Evolutionary conservation across 805 yeast genomes (phyloP), one percentile per base, ranked within the genome.

Genomic region (Candida sanyiensis): DNA sequence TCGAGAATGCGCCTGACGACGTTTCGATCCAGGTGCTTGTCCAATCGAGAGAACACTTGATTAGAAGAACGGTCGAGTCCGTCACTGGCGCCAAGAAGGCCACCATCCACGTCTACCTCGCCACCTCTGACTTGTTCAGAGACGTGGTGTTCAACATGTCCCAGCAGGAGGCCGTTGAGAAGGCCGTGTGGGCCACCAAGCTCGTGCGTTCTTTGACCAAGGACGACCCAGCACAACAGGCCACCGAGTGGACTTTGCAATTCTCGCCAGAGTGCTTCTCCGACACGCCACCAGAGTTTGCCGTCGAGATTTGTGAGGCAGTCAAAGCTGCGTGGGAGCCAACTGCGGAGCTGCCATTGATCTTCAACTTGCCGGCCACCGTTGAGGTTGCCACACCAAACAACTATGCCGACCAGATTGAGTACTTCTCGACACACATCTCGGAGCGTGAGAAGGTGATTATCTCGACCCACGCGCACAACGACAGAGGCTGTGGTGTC

Each of bases 401-500:
- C 60, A 70, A 78, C 31, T 82, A 82, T 51, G 90, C 90, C 38
- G 90, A 82, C 62, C 88, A 82, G 63, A 75, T 82, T 48, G 90
- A 82, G 61, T 82, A 80, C 53, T 82, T 82, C 61, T 71, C 78
- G 46, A 75, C 69, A 37, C 71, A 80, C 54, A 81, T 82, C 39
- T 57, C 76, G 37, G 85, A 82, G 55, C 73, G 89, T 59, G 87
- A 81, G 54, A 80, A 78, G 51, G 75, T 80, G 29, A 65, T 78
- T 45, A 74, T 82, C 42, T 80, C 88, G 17, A 71, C 81, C 12
- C 90, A 82, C 55, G 74, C 83, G 45, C 90, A 82, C 62, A 82
- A 82, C 53, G 90, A 82, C 58, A 72, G 90, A 62, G 90, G 90
- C 16, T 80, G 86, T 58, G 88, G 86, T 56, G 88, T 82, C 39